phyloP scores from a whole-genome alignment of 208 protist genomes.

The Balamuthia mandrillaris region DNA sequence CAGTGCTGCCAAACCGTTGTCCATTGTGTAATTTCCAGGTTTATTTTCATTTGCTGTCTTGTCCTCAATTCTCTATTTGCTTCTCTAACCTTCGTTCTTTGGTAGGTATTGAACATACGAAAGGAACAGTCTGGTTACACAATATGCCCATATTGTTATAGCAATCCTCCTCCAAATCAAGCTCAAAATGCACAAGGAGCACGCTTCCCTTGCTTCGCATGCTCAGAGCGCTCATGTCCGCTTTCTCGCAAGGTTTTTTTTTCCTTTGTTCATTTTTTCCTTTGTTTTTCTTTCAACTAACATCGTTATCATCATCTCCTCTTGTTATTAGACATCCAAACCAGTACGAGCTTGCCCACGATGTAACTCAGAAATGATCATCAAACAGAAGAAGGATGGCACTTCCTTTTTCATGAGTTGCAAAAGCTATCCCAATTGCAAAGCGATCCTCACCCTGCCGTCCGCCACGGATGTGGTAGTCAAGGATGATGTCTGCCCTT shows the following conservation, averaged over 20 bases:
- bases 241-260: background rate
- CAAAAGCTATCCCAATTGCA: background rate
- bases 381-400: background rate
- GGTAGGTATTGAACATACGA: background rate
- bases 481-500: background rate
- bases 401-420: background rate
- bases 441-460: background rate
- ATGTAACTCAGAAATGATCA: background rate
- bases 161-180: background rate
- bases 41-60: background rate
- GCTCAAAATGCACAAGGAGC: background rate
- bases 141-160: background rate
- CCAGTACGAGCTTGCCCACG: background rate
- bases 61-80: background rate
- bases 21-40: constrained; percentile 1
- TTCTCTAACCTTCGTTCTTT: background rate
- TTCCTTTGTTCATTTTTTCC: background rate
- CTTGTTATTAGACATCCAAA: background rate
- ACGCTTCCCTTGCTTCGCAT: background rate
- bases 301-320: background rate
- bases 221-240: background rate
- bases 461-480: background rate
- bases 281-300: background rate
- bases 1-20: background rate
- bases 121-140: background rate